Evolutionary conservation across 2,329 filamentous ascomycete species (phyloP), one percentile per base, ranked within the genome.

Genomic region (Diaporthe sp.): DNA sequence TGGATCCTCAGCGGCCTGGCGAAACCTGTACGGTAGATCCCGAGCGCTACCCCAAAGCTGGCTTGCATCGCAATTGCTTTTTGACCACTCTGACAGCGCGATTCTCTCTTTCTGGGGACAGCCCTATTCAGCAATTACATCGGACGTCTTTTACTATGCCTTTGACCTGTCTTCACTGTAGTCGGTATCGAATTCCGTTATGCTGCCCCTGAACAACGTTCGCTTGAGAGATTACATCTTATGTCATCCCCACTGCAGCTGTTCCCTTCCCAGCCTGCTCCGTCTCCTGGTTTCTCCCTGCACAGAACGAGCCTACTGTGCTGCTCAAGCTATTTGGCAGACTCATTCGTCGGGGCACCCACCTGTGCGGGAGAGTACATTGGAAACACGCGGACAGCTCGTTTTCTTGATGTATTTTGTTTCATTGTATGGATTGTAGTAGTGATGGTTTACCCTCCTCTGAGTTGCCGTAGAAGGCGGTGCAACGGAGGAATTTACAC

Each of bases 11-110:
- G 37, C 37, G 37, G 37, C 37, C 37, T 39, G 37, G n/a, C 46
- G 15, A 70, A 70, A 55, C 44, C 46, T 68, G 31, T 25, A 51
- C 44, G 31, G 62, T 53, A 51, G 31, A 68, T 70, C 46, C 65
- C 65, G 46, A 68, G 46, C 44, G 22, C 46, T 68, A 68, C 62
- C 62, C 62, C 31, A 51, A 53, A 22, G 25, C 15, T 49, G 42
- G 46, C 34, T 42, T 42, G 49, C 65, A 55, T 55, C n/a, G 13
- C 65, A 19, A 22, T n/a, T 55, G n/a, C 65, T 42, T 70, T 55
- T 70, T 70, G 22, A 28, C 46, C 37, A 19, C 6, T 53, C 25
- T 68, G n/a, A 19, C 34, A 53, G 44, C 46, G 5, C 12, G 31
- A 10, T 46, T 8, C 6, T 68, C 22, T 6, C 46, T 39, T 68